Percentiles rank a stretch among this genome's conserved stretches.
These are phyloP conservation scores for Pichia sp. DNA, from an alignment of 1,139 yeast species.

Conservation along the genomic window DNA sequence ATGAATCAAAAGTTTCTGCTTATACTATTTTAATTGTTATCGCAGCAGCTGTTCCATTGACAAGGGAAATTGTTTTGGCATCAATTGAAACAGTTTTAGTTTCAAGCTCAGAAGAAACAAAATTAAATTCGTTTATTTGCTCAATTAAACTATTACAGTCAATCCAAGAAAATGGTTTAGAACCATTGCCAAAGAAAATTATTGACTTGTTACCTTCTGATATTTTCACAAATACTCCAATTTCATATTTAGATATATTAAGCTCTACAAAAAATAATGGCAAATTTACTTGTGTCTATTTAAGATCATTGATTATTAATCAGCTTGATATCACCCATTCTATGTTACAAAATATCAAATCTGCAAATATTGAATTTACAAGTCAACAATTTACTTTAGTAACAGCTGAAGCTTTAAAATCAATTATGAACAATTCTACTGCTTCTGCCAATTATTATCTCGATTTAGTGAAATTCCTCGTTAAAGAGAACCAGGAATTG, in stretches of 20 bases:
- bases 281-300: conserved; percentile 26
- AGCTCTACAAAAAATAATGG: conserved; percentile 17
- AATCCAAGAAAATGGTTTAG: conserved; percentile 31
- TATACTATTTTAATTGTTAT: conserved; percentile 78
- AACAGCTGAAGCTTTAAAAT: conserved; percentile 27
- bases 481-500: conserved; percentile 34
- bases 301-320: conserved; percentile 24
- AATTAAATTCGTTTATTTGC: conserved; percentile 31
- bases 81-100: conserved; percentile 60
- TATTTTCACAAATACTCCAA: conserved; percentile 15
- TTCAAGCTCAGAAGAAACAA: conserved; percentile 7
- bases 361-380: conserved; percentile 17
- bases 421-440: conserved; percentile 20
- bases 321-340: conserved; percentile 18
- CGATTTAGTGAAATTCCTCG: conserved; percentile 41
- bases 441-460: conserved; percentile 33
- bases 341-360: conserved; percentile 10
- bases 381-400: conserved; percentile 27
- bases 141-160: conserved; percentile 32
- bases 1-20: conserved; percentile 75
- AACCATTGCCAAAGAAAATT: conserved; percentile 23
- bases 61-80: conserved; percentile 56
- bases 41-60: conserved; percentile 64
- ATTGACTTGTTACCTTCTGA: conserved; percentile 23
- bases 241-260: conserved; percentile 20